These are phyloP conservation scores for Favolaschia claudopus DNA, from an alignment of 768 basidiomycete species.

Conservation along the genomic window DNA sequence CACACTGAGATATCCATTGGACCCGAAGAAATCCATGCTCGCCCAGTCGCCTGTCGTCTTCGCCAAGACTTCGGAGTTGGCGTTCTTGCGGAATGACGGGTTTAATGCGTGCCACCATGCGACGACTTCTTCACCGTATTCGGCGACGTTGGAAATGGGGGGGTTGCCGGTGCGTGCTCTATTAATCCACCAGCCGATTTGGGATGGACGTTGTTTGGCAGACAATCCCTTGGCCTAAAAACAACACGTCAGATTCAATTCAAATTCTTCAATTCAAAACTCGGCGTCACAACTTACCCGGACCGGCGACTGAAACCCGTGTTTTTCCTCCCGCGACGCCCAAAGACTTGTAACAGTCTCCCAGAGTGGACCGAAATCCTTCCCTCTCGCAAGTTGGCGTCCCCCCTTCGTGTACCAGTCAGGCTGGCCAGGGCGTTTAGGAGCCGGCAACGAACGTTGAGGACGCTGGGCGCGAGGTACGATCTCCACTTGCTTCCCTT, in stretches of 20 bases:
- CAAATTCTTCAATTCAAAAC: too few relatives aligned
- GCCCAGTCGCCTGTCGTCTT: background rate
- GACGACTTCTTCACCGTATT: background rate
- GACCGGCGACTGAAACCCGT: background rate
- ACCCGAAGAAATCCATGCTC: background rate
- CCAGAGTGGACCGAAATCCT: background rate
- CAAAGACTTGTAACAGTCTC: background rate
- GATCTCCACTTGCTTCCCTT: too few relatives aligned
- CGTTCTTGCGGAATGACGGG: background rate
- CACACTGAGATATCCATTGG: background rate
- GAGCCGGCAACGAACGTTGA: too few relatives aligned
- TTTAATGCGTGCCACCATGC: background rate
- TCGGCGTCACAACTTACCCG: too few relatives aligned
- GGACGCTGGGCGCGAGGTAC: background rate
- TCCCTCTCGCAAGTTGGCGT: background rate
- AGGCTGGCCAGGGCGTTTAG: background rate
- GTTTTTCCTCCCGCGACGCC: background rate
- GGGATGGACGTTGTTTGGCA: too few relatives aligned
- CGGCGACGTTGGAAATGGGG: background rate
- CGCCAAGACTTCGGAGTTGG: background rate
- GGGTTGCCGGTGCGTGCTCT: too few relatives aligned
- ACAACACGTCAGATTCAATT: too few relatives aligned
- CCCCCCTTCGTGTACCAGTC: background rate
- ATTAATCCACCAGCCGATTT: too few relatives aligned
- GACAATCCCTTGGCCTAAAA: too few relatives aligned